These are phyloP conservation scores for Diaporthe vexans DNA, from an alignment of 2,329 filamentous ascomycete genomes.

Conservation along the genomic window DNA sequence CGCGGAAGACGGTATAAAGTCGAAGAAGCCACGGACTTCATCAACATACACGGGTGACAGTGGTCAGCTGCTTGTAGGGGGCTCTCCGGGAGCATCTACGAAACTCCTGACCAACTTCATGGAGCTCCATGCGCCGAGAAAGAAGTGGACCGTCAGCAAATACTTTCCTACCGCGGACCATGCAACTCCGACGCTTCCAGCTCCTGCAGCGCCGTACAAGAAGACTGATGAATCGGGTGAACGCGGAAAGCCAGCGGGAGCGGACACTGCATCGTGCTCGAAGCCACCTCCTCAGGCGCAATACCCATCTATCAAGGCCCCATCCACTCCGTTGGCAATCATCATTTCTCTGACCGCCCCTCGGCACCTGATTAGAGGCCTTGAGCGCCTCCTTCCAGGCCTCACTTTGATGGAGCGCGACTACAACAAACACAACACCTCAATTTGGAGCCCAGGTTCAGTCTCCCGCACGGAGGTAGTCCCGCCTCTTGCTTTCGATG, in stretches of 20 bases:
- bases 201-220: not conserved
- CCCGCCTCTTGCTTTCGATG: slow-evolving; percentile 66
- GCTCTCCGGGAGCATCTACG: slow-evolving; percentile 29
- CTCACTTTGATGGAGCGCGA: slow-evolving; percentile 49
- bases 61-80: slow-evolving; percentile 15
- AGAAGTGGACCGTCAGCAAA: slow-evolving; percentile 43
- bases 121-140: slow-evolving; percentile 46
- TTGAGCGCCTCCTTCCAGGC: slow-evolving; percentile 45
- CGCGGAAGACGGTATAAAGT: not conserved
- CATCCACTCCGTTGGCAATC: slow-evolving; percentile 40
- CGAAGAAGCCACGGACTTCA: slow-evolving; percentile 23
- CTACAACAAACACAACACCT: slow-evolving; percentile 45
- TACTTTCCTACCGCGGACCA: slow-evolving; percentile 39
- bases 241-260: not conserved
- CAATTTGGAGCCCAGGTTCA: slow-evolving; percentile 44
- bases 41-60: not conserved
- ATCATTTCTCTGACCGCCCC: slow-evolving; percentile 47
- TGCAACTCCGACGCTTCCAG: not conserved
- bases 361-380: slow-evolving; percentile 38
- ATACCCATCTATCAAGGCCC: slow-evolving; percentile 40
- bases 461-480: slow-evolving; percentile 43
- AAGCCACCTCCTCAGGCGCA: slow-evolving; percentile 31
- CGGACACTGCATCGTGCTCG: not conserved
- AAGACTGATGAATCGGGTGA: not conserved
- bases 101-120: slow-evolving; percentile 47